Base-by-base conservation (phyloP, 805 yeast species). In the Priceomyces haplophilus region DNA sequence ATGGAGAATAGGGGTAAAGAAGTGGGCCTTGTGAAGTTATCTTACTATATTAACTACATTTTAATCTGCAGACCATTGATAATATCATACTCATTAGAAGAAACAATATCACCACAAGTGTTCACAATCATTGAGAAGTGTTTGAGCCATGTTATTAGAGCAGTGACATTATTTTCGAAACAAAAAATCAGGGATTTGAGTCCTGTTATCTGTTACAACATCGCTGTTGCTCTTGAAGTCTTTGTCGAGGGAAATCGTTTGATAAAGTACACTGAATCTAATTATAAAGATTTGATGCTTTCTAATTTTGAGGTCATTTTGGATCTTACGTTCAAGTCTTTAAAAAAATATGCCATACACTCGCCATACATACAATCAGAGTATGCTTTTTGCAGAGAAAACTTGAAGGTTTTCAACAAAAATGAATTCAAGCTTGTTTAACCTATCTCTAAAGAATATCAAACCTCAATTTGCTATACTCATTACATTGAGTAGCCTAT, bases 251-350 rank as follows among this genome's bases (percentile, higher is more conserved):
- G 38, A 4, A 32, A 32, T 7, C 23, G 23, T 11, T 19, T 32
- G 19, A 32, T 32, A 17, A 32, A 32, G 6, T 35, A 18, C 21
- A 16, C 17, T 5, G 19, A 36, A n/a, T 19, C 25, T 3, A 13
- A 17, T 15, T 21, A 34, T 13, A 36, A 36, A 7, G 3, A 13
- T 12, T 18, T 36, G 3, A 23, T 36, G 30, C 29, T 36, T n/a
- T 20, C 39, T 11, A 36, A 23, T n/a, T 36, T 36, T 36, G 30
- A 36, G 17, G 7, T 25, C 24, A 25, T 23, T 15, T 23, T 36
- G 8, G 19, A 23, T 24, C 18, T 13, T 16, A 36, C 31, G 7
- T 24, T 36, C 19, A 13, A 17, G 11, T n/a, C 12, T 17, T 18
- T 36, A 13, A 12, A 11, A 15, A 16, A 12, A 12, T 36, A 18